Base-by-base conservation (phyloP, 2,329 filamentous ascomycete genomes). In the Didymellaceae sp. region DNA sequence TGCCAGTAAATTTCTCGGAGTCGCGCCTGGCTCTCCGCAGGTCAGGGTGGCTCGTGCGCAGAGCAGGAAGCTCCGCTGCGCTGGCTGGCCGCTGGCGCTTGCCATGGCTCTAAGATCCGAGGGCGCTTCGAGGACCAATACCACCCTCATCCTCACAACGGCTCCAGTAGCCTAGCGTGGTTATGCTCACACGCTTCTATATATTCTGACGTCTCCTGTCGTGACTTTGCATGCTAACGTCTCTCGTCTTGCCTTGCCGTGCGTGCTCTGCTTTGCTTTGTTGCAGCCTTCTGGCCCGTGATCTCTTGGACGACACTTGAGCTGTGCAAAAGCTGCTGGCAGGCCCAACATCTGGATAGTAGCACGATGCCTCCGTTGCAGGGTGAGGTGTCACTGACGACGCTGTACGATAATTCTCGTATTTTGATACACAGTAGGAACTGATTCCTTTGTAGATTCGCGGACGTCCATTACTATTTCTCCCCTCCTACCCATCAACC, bases 401-500 rank as follows among this genome's bases (percentile, higher is more conserved):
- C 78, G 9, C 73, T 80, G 78, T 80, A 60, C 63, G 77, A 8
- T 1, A 28, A n/a, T 66, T 17, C 21, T 37, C n/a, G 3, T n/a
- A 6, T 2, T 5, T 4, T 1, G 2, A n/a, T 7, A 3, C 8
- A 6, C 22, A n/a, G 20, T 17, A 20, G 21, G 20, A 55, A 26
- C 61, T 68, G 46, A 65, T 42, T 14, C 18, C 14, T 7, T 6
- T 1, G 46, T 56, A 92, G 89, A 64, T 91, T 90, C 65, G 87
- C 83, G 56, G 89, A 93, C 66, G 70, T 91, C 45, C 89, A 92
- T 71, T 92, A 91, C 73, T 91, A 86, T 73, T 90, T 91, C 74
- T 81, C 82, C 20, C 81, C 85, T n/a, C 85, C 86, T 2, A 79
- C 80, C 5, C 78, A 81, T 48, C 85, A 81, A 48, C 88, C 89